phyloP scores from a whole-genome alignment of 306 rosid genomes.

The Argentina anserina region DNA sequence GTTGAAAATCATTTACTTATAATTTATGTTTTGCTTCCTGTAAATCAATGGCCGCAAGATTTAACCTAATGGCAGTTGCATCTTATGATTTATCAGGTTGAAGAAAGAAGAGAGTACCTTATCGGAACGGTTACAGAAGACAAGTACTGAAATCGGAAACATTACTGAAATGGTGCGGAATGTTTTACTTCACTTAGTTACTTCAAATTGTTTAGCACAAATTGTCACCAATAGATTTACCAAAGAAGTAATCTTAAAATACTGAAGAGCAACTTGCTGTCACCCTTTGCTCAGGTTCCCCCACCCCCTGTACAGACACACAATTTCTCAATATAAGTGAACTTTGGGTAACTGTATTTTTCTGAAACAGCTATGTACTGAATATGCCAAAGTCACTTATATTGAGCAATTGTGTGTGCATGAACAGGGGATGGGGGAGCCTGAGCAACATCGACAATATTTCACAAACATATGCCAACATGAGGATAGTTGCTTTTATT shows the following conservation, averaged over 20 bases:
- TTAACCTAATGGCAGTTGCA: slow-evolving; percentile 18
- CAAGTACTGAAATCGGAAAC: slow-evolving; percentile 34
- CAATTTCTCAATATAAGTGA: background rate
- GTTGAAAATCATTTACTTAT: slow-evolving; percentile 31
- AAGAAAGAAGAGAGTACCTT: slow-evolving; percentile 54
- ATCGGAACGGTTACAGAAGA: slow-evolving; percentile 24
- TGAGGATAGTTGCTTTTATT: no score
- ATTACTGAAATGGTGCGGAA: slow-evolving; percentile 48
- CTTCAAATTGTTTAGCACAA: background rate
- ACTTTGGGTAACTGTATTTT: background rate
- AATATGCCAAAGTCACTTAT: no score
- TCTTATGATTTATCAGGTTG: slow-evolving; percentile 46
- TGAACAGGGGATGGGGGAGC: no score
- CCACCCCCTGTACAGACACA: background rate
- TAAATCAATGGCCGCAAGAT: slow-evolving; percentile 7
- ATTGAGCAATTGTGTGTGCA: no score
- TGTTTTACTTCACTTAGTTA: slow-evolving; percentile 11
- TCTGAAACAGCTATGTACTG: background rate
- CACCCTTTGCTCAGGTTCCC: background rate
- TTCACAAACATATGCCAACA: no score
- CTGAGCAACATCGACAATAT: no score
- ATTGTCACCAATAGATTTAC: background rate
- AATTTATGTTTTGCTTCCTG: slow-evolving; percentile 24
- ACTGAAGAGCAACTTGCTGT: background rate
- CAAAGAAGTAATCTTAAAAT: background rate